Evolutionary conservation across 2,329 filamentous ascomycete genomes (phyloP).

Genomic region (Chaetomium olivaceum): DNA sequence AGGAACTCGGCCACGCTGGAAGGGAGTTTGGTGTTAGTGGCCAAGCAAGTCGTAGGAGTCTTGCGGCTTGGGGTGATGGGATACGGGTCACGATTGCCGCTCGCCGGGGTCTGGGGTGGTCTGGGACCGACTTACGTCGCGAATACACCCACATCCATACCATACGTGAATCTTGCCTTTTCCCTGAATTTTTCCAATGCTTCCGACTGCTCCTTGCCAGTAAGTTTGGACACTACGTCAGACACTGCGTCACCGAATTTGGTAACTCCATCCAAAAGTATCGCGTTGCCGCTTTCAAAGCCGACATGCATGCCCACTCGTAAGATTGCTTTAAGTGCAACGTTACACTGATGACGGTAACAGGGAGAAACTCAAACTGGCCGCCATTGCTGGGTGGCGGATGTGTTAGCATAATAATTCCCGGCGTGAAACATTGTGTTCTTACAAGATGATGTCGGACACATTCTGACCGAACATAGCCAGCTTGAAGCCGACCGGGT

Average conservation of each 20-base stretch:
- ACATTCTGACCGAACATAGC: constrained; percentile 52
- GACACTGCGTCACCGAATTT: background rate
- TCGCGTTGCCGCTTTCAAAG: constrained; percentile 36
- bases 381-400: constrained; percentile 41
- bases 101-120: too few species aligned
- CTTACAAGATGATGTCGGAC: constrained; percentile 52
- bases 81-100: background rate
- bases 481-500: constrained; percentile 51
- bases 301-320: constrained; percentile 51
- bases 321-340: constrained; percentile 49
- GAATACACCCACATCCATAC: constrained; percentile 51
- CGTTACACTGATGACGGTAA: constrained; percentile 48
- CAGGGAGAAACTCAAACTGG: constrained; percentile 57
- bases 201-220: background rate
- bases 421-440: constrained; percentile 3
- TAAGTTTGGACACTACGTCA: too few species aligned
- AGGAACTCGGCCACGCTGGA: constrained; percentile 54
- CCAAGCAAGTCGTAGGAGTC: background rate
- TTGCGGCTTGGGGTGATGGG: background rate
- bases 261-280: background rate
- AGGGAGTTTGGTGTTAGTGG: background rate
- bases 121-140: constrained; percentile 33
- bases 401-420: background rate
- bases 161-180: constrained; percentile 41
- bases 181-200: background rate